Percentiles rank a stretch among this genome's conserved stretches.
These are phyloP conservation scores for Trapa incisa DNA, from an alignment of 345 rosid genomes.

Conservation along the genomic window DNA sequence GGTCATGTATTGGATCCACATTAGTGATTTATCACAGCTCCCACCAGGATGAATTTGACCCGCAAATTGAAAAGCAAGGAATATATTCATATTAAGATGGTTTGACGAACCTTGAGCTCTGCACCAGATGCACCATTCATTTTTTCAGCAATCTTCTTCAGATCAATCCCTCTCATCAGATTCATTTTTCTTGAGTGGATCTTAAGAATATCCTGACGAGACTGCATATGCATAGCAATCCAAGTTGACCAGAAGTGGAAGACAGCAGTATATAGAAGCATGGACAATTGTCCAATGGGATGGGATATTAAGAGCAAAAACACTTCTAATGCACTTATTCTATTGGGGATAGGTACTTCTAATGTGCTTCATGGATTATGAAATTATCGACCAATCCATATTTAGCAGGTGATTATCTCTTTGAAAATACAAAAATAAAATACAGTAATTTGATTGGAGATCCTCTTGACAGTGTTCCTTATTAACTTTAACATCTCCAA, in stretches of 20 bases:
- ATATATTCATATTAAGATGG: not conserved
- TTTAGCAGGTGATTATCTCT: not conserved
- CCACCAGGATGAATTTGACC: too few relatives aligned
- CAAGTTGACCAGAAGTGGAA: not conserved
- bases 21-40: not conserved
- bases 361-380: too few relatives aligned
- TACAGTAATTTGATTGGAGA: not conserved
- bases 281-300: not conserved
- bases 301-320: not conserved
- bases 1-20: not conserved
- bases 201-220: slow-evolving; percentile 83
- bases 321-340: not conserved
- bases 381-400: not conserved
- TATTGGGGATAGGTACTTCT: too few relatives aligned
- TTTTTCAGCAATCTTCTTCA: slow-evolving; percentile 96
- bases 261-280: not conserved
- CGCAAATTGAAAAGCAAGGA: not conserved
- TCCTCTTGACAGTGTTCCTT: not conserved
- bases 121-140: slow-evolving; percentile 99
- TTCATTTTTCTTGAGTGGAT: slow-evolving; percentile 97
- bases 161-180: slow-evolving; percentile 92
- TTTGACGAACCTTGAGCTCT: slow-evolving; percentile 67
- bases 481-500: not conserved
- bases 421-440: too few relatives aligned
- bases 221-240: slow-evolving; percentile 36